Base-by-base conservation (phyloP, 345 rosid genomes). In the Gynandropsis gynandra region DNA sequence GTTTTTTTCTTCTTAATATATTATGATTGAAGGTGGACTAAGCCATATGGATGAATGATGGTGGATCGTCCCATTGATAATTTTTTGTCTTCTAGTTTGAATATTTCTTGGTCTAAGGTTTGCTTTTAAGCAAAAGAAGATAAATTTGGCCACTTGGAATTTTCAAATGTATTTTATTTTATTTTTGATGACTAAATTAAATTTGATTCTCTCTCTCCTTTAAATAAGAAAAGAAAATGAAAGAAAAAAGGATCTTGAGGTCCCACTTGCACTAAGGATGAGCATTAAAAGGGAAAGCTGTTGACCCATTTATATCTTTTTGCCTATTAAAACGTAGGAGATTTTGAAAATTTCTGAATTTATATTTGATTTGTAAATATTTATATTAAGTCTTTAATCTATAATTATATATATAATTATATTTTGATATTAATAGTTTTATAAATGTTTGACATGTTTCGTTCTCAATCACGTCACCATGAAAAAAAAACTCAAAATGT, bases 221-320 rank as follows among this genome's bases (percentile, higher is more conserved):
- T 43, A 11, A 44, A 14, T 33, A 19, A 27, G 32, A 35, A 41
- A 62, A 73, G 72, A 63, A 80, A 72, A 54, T 32, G 56, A 27
- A 63, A 58, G 42, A 62, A 51, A 50, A 50, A 56, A 60, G 56
- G 58, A 67, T 47, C 16, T 60, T 49, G 15, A 0, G 57, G 52
- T 1, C 52, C 66, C 40, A 54, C 47, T 36, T 58, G 59, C 55
- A 50, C 69, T 45, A 58, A 56, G 44, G 19, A 54, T 64, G 47
- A 47, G 47, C 44, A 47, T 19, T 35, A 54, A 65, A 12, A 59
- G 52, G 49, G 62, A 59, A 50, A 46, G 70, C 43, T 34, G 66
- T 58, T 34, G 79, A 63, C 67, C 57, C 64, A 45, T 59, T 51
- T 36, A 35, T 31, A 46, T 52, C 34, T 42, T 50, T 55, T 31